Percentiles rank a stretch among this genome's conserved stretches.
phyloP scores from a whole-genome alignment of 768 basidiomycete genomes.

The Tubosaeta sp. region DNA sequence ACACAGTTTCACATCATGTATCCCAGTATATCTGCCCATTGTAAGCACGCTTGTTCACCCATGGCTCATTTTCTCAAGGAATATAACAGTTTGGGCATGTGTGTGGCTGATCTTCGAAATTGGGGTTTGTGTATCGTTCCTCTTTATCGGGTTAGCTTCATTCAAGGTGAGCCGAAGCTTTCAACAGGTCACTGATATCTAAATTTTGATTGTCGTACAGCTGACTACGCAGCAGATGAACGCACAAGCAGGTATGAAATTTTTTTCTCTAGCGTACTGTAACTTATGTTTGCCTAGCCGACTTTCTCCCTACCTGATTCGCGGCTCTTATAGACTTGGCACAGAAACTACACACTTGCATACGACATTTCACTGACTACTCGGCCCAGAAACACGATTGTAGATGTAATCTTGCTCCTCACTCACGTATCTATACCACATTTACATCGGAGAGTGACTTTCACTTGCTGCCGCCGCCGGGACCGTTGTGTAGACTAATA shows the following conservation, averaged over 20 bases:
- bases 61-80: constrained; percentile 1
- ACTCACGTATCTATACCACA: constrained; percentile 30
- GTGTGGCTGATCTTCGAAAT: constrained; percentile 83
- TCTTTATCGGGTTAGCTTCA: constrained; percentile 72
- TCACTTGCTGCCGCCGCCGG: constrained; percentile 8
- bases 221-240: constrained; percentile 43
- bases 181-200: not conserved
- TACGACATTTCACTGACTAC: constrained; percentile 11
- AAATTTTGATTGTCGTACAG: constrained; percentile 19
- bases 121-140: constrained; percentile 69
- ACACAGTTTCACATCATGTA: constrained; percentile 82
- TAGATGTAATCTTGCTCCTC: constrained; percentile 24
- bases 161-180: constrained; percentile 61
- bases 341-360: constrained; percentile 6
- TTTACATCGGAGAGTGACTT: constrained; percentile 23
- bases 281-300: constrained; percentile 35
- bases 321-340: not conserved
- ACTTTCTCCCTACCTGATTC: constrained; percentile 57
- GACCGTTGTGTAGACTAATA: constrained; percentile 27
- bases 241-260: constrained; percentile 61
- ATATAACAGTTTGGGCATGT: constrained; percentile 68
- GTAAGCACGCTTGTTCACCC: constrained; percentile 36
- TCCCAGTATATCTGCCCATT: constrained; percentile 65
- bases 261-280: not conserved
- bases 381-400: constrained; percentile 15